Base-by-base conservation (phyloP, 2,329 filamentous ascomycete species). In the Ophiostoma sp. region DNA sequence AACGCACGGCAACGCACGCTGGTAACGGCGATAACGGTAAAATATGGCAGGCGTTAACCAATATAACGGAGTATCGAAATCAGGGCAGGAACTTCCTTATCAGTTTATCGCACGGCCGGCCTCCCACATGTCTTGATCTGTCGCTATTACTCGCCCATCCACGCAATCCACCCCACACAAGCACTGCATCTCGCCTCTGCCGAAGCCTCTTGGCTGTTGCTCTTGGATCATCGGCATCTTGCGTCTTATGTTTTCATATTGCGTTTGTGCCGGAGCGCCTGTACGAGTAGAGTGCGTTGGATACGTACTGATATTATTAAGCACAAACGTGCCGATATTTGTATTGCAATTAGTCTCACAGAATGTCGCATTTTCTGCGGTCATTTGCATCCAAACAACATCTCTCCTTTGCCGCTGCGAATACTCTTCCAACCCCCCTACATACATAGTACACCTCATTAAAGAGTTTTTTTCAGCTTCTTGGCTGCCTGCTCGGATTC, bases 101-200 rank as follows among this genome's bases (percentile, higher is more conserved):
- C 65, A 13, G n/a, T 13, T 62, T 62, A 62, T 62, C 57, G 57
- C 7, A 13, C 36, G 23, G 23, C 64, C 39, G 48, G 13, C 23
- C 64, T 66, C 54, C 69, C 73, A 73, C 72, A 72, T 73, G 73
- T 48, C 66, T 36, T 6, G 17, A 52, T 35, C 1, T 31, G 20
- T 64, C 67, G 68, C 57, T 68, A 36, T 73, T 54, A 73, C 67
- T 73, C 64, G 73, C 31, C 67, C 60, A 67, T 71, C 57, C 57
- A 65, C 52, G 52, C 52, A 57, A 57, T 65, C 35, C 60, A n/a
- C 41, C 5, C 36, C 39, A 57, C 52, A n/a, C 52, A 57, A 57
- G 27, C 52, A 23, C 52, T 31, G 20, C 52, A 23, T 10, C 11
- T 57, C 27, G 27, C 57, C 27, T 31, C 57, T 48, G 23, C 23